Evolutionary conservation across 257 asterid genomes (phyloP).

Genomic region (Handroanthus guayacan): DNA sequence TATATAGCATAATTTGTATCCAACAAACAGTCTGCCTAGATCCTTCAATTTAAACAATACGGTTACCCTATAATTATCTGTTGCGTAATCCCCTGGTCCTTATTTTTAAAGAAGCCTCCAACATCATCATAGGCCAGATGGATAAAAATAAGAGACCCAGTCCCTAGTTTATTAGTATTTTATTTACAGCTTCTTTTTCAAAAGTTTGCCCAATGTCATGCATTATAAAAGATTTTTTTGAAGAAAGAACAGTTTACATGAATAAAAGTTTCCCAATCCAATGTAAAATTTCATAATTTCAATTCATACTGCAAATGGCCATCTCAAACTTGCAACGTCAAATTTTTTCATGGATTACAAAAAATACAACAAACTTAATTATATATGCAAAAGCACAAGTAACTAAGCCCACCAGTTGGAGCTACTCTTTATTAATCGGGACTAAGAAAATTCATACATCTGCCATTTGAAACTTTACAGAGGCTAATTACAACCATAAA

Average conservation of each 20-base stretch:
- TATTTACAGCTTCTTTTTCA: not conserved
- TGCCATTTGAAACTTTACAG: not conserved
- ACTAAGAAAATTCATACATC: not conserved
- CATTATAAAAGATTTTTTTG: not conserved
- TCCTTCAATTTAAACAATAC: conserved; percentile 1
- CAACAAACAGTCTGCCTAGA: not conserved
- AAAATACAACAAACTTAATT: conserved; percentile 8
- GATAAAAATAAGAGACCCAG: conserved; percentile 14
- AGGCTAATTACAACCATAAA: not conserved
- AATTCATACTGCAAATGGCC: not conserved
- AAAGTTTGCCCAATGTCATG: conserved; percentile 14
- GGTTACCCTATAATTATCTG: not conserved
- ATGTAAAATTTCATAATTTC: conserved; percentile 7
- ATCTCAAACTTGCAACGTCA: conserved; percentile 8
- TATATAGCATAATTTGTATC: conserved; percentile 6
- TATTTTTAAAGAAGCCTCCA: not conserved
- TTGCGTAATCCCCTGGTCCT: not conserved
- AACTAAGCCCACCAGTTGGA: not conserved
- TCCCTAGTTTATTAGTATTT: not conserved
- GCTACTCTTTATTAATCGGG: not conserved
- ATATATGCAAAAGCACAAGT: not conserved
- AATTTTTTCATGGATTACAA: not conserved
- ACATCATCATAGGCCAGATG: not conserved
- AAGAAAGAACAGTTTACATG: conserved; percentile 2
- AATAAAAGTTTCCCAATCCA: not conserved